A percentile compares a stretch with the other conserved stretches of the same genome.
phyloP scores from a whole-genome alignment of 305 asterid genomes.

The Fraxinus nigra region DNA sequence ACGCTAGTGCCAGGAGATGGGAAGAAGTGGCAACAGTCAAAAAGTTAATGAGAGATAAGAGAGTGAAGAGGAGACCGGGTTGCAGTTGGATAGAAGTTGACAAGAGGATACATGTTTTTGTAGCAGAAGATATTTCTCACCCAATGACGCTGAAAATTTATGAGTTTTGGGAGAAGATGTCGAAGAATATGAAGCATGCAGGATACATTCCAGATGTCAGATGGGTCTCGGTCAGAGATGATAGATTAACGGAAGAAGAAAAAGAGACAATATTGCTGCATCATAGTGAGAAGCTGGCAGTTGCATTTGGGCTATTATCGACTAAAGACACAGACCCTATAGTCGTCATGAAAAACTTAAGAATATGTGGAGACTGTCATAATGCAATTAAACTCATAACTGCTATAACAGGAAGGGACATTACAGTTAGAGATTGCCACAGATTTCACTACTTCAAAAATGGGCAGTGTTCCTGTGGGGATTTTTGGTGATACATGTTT shows the following conservation, averaged over 20 bases:
- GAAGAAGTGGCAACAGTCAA: slow-evolving; percentile 62
- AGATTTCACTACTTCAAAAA: slow-evolving; percentile 67
- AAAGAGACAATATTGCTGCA: slow-evolving; percentile 43
- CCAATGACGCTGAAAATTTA: slow-evolving; percentile 51
- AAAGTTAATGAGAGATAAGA: slow-evolving; percentile 41
- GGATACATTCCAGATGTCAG: slow-evolving; percentile 52
- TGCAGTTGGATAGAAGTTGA: slow-evolving; percentile 75
- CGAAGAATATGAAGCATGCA: slow-evolving; percentile 43
- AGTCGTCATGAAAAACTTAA: slow-evolving; percentile 64
- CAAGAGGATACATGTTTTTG: slow-evolving; percentile 55
- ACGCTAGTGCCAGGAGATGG: slow-evolving; percentile 50
- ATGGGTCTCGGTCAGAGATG: slow-evolving; percentile 42
- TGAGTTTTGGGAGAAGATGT: slow-evolving; percentile 58
- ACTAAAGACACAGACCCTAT: slow-evolving; percentile 37
- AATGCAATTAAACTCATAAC: slow-evolving; percentile 56
- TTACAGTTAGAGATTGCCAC: slow-evolving; percentile 56
- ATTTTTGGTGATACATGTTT: slow-evolving; percentile 53
- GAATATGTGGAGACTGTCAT: slow-evolving; percentile 73
- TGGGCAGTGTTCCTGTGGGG: slow-evolving; percentile 64
- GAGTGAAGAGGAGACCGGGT: slow-evolving; percentile 57
- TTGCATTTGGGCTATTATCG: slow-evolving; percentile 54
- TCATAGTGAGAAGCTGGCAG: slow-evolving; percentile 77
- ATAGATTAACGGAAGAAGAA: slow-evolving; percentile 38
- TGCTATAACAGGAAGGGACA: slow-evolving; percentile 37
- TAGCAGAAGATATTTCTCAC: slow-evolving; percentile 65